phyloP scores from a whole-genome alignment of 2,329 filamentous ascomycete species.

The Paecilomyces fulvus region DNA sequence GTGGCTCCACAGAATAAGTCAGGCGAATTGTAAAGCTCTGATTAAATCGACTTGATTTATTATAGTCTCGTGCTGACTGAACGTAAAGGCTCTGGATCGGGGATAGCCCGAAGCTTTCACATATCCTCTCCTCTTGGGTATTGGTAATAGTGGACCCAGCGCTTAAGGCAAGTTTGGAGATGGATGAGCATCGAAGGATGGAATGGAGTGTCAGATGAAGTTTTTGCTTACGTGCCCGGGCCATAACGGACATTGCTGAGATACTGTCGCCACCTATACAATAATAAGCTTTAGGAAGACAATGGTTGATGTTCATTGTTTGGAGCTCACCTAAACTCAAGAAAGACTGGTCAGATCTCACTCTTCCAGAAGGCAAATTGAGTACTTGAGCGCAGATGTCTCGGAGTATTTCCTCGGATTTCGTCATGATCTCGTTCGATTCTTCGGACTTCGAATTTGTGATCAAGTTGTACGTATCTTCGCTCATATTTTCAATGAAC shows the following conservation, averaged over 20 bases:
- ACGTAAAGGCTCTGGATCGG: slow-evolving; percentile 28
- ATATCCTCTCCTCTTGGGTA: slow-evolving; percentile 14
- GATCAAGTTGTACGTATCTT: slow-evolving; percentile 28
- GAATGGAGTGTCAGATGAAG: slow-evolving; percentile 25
- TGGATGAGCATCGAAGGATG: slow-evolving; percentile 25
- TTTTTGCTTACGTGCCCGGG: slow-evolving; percentile 27
- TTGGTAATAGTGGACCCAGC: slow-evolving; percentile 9
- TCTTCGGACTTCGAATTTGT: slow-evolving; percentile 12
- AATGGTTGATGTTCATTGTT: slow-evolving; percentile 3
- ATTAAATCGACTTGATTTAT: slow-evolving; percentile 21
- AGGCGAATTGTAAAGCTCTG: slow-evolving; percentile 26
- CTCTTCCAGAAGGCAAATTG: slow-evolving; percentile 24
- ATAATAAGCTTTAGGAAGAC: background rate
- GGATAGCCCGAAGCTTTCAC: slow-evolving; percentile 22
- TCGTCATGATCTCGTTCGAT: slow-evolving; percentile 9
- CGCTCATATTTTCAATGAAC: slow-evolving; percentile 39
- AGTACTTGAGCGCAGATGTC: slow-evolving; percentile 29
- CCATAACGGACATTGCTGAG: slow-evolving; percentile 30
- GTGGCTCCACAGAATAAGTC: slow-evolving; percentile 15
- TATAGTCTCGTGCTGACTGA: slow-evolving; percentile 12
- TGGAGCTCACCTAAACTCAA: slow-evolving; percentile 25
- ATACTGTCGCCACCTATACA: slow-evolving; percentile 31
- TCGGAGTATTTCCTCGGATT: slow-evolving; percentile 14
- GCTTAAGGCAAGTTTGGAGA: slow-evolving; percentile 21
- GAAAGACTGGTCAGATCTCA: slow-evolving; percentile 27